These are phyloP conservation scores for Phytophthora uliginosa DNA, from an alignment of 352 stramenopile genomes.

Conservation along the genomic window DNA sequence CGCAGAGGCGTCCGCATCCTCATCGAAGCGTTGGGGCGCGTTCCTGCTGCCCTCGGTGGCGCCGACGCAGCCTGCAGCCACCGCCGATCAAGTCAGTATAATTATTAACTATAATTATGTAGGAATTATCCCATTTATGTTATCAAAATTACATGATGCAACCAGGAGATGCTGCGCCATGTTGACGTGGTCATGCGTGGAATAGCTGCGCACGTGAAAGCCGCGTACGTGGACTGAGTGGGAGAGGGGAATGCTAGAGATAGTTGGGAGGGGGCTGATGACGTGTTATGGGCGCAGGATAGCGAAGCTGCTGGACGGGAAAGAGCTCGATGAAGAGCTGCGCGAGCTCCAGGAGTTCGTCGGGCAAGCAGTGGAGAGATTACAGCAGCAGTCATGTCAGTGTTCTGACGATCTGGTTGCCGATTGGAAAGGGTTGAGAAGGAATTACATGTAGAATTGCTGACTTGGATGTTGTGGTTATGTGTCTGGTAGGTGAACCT, in stretches of 20 bases:
- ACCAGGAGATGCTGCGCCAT: constrained; percentile 63
- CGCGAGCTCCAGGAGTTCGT: constrained; percentile 54
- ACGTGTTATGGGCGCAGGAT: constrained; percentile 44
- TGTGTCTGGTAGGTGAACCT: constrained; percentile 38
- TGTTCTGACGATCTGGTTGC: constrained; percentile 4
- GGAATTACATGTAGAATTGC: neutral
- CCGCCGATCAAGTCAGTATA: constrained; percentile 23
- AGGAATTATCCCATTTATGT: neutral
- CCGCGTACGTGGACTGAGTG: constrained; percentile 48
- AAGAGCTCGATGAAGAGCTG: constrained; percentile 48
- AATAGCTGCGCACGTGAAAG: constrained; percentile 56
- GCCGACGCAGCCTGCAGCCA: neutral
- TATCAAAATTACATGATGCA: neutral
- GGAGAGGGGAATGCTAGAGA: neutral
- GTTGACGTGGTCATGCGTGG: constrained; percentile 67
- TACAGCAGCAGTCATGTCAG: constrained; percentile 60
- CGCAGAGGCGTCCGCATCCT: neutral
- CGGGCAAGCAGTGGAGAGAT: constrained; percentile 48
- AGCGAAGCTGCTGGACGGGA: constrained; percentile 50
- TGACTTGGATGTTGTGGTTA: neutral
- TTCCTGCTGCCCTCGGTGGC: constrained; percentile 26
- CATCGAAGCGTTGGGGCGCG: constrained; percentile 21
- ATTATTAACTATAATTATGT: neutral
- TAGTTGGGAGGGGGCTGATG: neutral
- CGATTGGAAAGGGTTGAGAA: neutral